phyloP scores from a whole-genome alignment of 345 rosid genomes.

The Stellera chamaejasme region DNA sequence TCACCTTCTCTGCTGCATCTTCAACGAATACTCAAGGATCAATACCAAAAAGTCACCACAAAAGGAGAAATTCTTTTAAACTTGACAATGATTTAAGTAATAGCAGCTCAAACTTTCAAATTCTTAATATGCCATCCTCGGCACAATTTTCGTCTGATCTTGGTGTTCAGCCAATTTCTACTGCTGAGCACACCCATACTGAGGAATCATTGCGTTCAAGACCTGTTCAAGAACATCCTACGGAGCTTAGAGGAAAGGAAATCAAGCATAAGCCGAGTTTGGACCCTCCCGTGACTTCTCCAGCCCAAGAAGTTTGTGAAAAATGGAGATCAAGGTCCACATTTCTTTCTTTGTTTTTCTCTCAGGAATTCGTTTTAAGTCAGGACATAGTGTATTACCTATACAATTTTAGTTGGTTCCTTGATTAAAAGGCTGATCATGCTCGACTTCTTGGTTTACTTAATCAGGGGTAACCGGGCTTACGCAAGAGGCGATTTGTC shows the following conservation, averaged over 20 bases:
- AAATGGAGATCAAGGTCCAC: constrained; percentile 83
- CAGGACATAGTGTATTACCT: not conserved
- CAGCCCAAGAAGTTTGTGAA: constrained; percentile 80
- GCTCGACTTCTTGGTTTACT: constrained; percentile 12
- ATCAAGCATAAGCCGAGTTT: constrained; percentile 28
- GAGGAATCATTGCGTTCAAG: constrained; percentile 21
- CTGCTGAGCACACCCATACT: constrained; percentile 29
- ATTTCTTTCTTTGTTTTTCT: not conserved
- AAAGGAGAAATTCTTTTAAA: constrained; percentile 37
- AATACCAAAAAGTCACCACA: constrained; percentile 22
- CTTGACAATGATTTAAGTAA: constrained; percentile 17
- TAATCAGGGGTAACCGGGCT: constrained; percentile 78
- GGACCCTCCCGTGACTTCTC: constrained; percentile 27
- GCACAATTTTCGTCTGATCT: constrained; percentile 28
- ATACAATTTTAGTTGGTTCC: too few relatives aligned
- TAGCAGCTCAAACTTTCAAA: constrained; percentile 21
- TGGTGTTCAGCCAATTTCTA: constrained; percentile 26
- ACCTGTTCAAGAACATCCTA: constrained; percentile 24
- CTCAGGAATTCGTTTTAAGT: not conserved
- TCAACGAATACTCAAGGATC: constrained; percentile 23
- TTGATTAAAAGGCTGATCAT: not conserved
- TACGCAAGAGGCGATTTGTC: constrained; percentile 53
- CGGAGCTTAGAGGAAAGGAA: constrained; percentile 27
- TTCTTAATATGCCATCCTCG: constrained; percentile 30
- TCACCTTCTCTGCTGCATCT: constrained; percentile 61